Evolutionary conservation across 129 eudicot genomes (phyloP).

Genomic region (Solidago caesia): DNA sequence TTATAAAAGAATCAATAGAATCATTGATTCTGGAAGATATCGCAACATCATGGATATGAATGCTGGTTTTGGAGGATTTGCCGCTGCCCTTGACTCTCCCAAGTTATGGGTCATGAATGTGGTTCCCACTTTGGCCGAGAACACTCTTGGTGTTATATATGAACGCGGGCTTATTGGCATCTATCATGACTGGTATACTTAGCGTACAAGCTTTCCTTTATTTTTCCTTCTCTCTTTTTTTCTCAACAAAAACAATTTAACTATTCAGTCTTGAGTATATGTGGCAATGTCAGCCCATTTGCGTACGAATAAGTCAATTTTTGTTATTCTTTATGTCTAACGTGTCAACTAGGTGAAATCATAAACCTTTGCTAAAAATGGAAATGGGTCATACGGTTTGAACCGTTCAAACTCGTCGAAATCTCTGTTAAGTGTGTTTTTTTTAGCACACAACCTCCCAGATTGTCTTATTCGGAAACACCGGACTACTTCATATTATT

Average conservation of each 20-base stretch:
- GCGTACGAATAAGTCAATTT: neutral
- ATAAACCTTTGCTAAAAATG: neutral
- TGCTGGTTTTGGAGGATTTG: slow-evolving; percentile 98
- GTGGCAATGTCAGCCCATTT: neutral
- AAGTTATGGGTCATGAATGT: slow-evolving; percentile 99
- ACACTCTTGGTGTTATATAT: slow-evolving; percentile 78
- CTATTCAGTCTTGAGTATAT: neutral
- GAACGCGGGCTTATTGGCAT: slow-evolving; percentile 97
- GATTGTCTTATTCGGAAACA: neutral
- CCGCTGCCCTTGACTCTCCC: slow-evolving; percentile 85
- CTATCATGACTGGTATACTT: slow-evolving; percentile 85
- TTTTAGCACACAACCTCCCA: neutral
- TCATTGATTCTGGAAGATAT: slow-evolving; percentile 84
- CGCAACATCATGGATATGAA: slow-evolving; percentile 99
- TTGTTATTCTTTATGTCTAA: neutral
- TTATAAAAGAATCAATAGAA: slow-evolving; percentile 61
- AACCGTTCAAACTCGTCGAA: neutral
- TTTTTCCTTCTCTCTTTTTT: neutral
- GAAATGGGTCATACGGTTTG: neutral
- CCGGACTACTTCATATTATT: neutral
- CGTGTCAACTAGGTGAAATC: neutral
- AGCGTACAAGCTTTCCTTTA: neutral
- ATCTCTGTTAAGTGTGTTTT: neutral
- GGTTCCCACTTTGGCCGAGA: slow-evolving; percentile 79
- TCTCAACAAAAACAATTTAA: neutral